Base-by-base conservation (phyloP, 345 rosid genomes). In the Mangifera indica region DNA sequence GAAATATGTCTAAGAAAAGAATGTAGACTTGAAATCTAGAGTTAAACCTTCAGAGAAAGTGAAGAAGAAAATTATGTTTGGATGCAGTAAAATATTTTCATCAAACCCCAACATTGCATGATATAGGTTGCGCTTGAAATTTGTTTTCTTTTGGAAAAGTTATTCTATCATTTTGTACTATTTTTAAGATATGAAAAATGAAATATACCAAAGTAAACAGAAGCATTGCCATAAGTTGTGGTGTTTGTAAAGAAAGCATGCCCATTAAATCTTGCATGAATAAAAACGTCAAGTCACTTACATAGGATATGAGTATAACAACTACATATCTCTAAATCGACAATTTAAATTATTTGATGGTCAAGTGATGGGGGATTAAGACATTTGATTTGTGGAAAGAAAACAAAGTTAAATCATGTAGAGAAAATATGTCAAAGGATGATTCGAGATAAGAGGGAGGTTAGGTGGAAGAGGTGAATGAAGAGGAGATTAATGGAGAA, bases 181-280 rank as follows among this genome's bases (percentile, higher is more conserved):
- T 15, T 56, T 69, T 57, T 29, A 56, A 56, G 72, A 17, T 21
- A 55, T 34, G 7, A 29, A 15, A 22, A 63, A 66, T 22, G 1
- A 18, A 15, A 29, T 10, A 9, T 18, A 14, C 26, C 15, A 18
- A 18, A 26, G 32, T 17, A 51, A n/a, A 29, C n/a, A 12, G 5
- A 29, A 4, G 13, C 8, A 26, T 66, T 67, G 21, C 24, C 61
- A 32, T 21, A 69, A 55, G 37, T 22, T 37, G n/a, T 67, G 60
- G 53, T 60, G 48, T 67, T 45, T 53, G 21, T 32, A 32, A 17
- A 37, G 48, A 52, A 52, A 32, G 45, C 60, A 67, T 6, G 48
- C n/a, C 48, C 40, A 11, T 40, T 21, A 4, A 68, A 68, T 68
- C 52, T 55, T 68, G 61, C 37, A 55, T 40, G 51, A 66, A 14